Evolutionary conservation across 2,329 filamentous ascomycete genomes (phyloP), one percentile per base, ranked within the genome.

Genomic region (Ophiostoma australiae): DNA sequence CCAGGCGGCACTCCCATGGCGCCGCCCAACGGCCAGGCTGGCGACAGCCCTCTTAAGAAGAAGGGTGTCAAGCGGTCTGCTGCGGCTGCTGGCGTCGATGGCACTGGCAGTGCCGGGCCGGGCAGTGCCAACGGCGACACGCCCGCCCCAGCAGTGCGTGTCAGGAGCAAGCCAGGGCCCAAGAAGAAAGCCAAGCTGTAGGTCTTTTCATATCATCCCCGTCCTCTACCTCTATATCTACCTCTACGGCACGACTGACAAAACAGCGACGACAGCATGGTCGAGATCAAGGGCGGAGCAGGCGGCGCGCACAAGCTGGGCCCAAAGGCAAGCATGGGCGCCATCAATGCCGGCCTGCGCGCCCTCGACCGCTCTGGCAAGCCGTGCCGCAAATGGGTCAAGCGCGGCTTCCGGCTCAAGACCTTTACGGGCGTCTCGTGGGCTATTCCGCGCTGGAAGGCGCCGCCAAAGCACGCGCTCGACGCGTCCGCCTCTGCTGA

Each of bases 171-270:
- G 83, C 94, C 95, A 7, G 94, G 94, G 7, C 94, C 94, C 0
- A 98, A 97, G 87, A 97, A 97, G 88, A 97, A 96, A 83, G 90
- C 91, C 75, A 90, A 91, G 85, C 82, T 97, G 94, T 97, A 90
- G 82, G 93, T 65, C 61, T 67, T 69, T 4, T 33, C 48, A 2
- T 66, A 3, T 31, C 27, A 31, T 37, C 23, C 5, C 10, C 27
- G 1, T 15, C 11, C 4, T 11, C 33, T 20, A 20, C 20, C 5
- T 11, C 17, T 3, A 13, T 39, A 3, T 27, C 2, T 7, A 33
- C n/a, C 8, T 27, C 7, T 6, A 27, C 10, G 10, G 8, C 39
- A 41, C 39, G 3, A 58, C 67, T 55, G 35, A 23, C 35, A 35
- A 48, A 7, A 17, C 72, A 90, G 88, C 74, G 88, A 90, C 76